These are phyloP conservation scores for Ceratocystis smalleyi DNA, from an alignment of 2,329 filamentous ascomycete species.

Conservation along the genomic window DNA sequence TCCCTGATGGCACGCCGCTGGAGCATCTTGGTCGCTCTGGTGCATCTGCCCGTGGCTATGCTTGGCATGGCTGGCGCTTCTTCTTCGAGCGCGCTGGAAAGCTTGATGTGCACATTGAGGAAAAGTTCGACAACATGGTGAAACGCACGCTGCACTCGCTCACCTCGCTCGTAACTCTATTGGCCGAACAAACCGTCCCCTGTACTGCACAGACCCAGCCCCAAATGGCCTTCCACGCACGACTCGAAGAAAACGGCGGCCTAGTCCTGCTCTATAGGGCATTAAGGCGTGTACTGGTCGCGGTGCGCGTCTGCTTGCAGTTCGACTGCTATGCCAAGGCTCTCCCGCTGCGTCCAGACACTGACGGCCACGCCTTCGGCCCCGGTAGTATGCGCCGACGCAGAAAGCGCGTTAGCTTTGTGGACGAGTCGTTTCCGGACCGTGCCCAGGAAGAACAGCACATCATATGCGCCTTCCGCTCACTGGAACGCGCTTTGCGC, in stretches of 20 bases:
- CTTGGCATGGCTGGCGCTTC: slow-evolving; percentile 14
- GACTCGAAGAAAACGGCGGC: slow-evolving; percentile 14
- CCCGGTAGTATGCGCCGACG: slow-evolving; percentile 16
- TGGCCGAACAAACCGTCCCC: slow-evolving; percentile 14
- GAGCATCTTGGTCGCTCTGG: slow-evolving; percentile 9
- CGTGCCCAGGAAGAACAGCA: slow-evolving; percentile 14
- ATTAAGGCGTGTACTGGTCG: slow-evolving; percentile 10
- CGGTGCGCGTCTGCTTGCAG: slow-evolving; percentile 10
- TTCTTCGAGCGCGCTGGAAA: slow-evolving; percentile 15
- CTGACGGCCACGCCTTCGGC: slow-evolving; percentile 7
- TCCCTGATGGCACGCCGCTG: slow-evolving; percentile 15
- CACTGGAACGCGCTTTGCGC: slow-evolving; percentile 11
- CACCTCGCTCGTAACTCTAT: slow-evolving; percentile 13
- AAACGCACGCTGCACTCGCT: slow-evolving; percentile 15
- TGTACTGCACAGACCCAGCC: slow-evolving; percentile 13
- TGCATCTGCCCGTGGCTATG: slow-evolving; percentile 8
- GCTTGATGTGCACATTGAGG: slow-evolving; percentile 15
- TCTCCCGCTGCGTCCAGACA: slow-evolving; percentile 15
- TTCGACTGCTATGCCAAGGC: slow-evolving; percentile 16
- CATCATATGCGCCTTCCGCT: slow-evolving; percentile 14
- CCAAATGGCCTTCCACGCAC: slow-evolving; percentile 14
- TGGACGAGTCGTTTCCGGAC: slow-evolving; percentile 13
- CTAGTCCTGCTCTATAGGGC: slow-evolving; percentile 13
- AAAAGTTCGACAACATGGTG: slow-evolving; percentile 16
- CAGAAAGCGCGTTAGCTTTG: slow-evolving; percentile 16